Base-by-base conservation (phyloP, 164 flowering plant species). In the Aristolochia contorta region DNA sequence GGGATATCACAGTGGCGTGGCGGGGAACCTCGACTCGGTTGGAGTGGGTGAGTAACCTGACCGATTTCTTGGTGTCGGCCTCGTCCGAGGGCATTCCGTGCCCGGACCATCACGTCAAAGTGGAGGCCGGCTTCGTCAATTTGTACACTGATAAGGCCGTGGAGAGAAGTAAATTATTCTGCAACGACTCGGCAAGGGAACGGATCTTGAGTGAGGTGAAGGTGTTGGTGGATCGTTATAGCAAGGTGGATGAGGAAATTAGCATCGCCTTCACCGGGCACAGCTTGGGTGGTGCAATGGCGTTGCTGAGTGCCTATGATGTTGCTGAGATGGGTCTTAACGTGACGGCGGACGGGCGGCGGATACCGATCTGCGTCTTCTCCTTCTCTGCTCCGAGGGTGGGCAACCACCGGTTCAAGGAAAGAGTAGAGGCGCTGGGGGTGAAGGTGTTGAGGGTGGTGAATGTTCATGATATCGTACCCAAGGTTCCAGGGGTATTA, bases 371-470 rank as follows among this genome's bases (percentile, higher is more conserved):
- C 12, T 66, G 85, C 0, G 97, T 84, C 6, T 78, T 59, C 68
- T 84, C 95, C 4, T 90, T 84, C 52, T 54, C 83, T 0, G 89
- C 91, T 0, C 97, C 97, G 19, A 65, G 97, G 16, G 97, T 90
- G 16, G 97, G 97, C 4, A 87, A 90, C 46, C 65, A 79, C 0
- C 76, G 70, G 67, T 87, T 90, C 71, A 85, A 83, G 62, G 81
- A 85, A 25, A 53, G 89, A 54, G 82, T 82, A 60, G 92, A 87
- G 1, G 80, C 76, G 65, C 75, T 85, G 0, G 91, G 84, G 1
- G 73, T 84, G 18, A 87, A 85, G 62, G 87, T 82, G 1, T 56
- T 86, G 18, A 60, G 97, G 27, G 83, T 89, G 49, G 27, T 77
- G 16, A 87, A 87, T 27, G 81, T 82, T 13, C 90, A 87, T 58